Base-by-base conservation (phyloP, 305 asterid genomes). In the Solanum hybrid region DNA sequence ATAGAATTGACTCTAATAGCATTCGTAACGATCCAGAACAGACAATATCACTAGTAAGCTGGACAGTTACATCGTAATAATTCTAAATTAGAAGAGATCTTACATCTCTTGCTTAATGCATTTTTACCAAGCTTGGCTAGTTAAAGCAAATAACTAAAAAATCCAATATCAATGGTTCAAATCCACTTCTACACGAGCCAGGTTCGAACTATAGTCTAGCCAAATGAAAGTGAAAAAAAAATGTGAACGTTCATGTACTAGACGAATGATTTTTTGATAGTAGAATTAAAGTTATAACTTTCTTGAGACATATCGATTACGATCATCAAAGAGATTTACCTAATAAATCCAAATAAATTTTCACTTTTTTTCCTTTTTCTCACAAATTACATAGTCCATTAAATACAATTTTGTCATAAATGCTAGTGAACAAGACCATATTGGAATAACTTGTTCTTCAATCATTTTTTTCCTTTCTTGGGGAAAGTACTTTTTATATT, bases 381-480 rank as follows among this genome's bases (percentile, higher is more conserved):
- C 22, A 79, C 34, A 79, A 56, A 19, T 56, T 11, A 85, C 76
- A 85, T 17, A 84, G 13, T 56, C 51, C 51, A 85, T 85, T 56
- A 22, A 27, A 56, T 85, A 29, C 51, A 85, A 12, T 2, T 77
- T 31, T 85, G 45, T 56, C 88, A 75, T 38, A 77, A 87, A 27
- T 71, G 42, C 7, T 45, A 35, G 19, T 87, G 13, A 72, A 31
- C 69, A 71, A 87, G 73, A 87, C 87, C 37, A 45, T 31, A 45
- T 45, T 87, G 40, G 45, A 42, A 69, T 31, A 32, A n/a, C 27
- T 29, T 69, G 88, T 87, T 78, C 64, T 78, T 29, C 79, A 34
- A 82, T 82, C 36, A 81, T 56, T 82, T 13, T 36, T 79, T n/a
- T 24, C 22, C 80, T 40, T 84, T 84, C 86, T 90, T 14, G 92